Percentiles rank a stretch among this genome's conserved stretches.
These are phyloP conservation scores for Chrysanthemum lavandulifolium DNA, from an alignment of 129 eudicot genomes.

Conservation along the genomic window DNA sequence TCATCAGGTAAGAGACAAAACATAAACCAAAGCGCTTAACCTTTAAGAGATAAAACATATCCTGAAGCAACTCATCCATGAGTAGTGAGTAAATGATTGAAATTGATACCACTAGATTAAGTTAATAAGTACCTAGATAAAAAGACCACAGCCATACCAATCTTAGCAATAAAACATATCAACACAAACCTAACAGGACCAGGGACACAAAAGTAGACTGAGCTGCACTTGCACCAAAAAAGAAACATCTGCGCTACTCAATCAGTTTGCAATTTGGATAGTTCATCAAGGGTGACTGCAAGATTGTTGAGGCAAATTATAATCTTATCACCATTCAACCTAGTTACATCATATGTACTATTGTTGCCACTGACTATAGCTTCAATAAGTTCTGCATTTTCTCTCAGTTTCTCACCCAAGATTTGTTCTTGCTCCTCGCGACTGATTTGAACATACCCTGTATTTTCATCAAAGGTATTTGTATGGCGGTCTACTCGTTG, in stretches of 20 bases:
- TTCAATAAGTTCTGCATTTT: conserved; percentile 52
- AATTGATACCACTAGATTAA: neutral
- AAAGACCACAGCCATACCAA: neutral
- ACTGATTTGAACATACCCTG: conserved; percentile 18
- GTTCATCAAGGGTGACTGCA: conserved; percentile 45
- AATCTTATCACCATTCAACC: conserved; percentile 59
- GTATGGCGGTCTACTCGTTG: conserved; percentile 11
- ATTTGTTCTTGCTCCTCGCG: conserved; percentile 37
- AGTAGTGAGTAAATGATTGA: neutral
- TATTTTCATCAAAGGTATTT: conserved; percentile 6
- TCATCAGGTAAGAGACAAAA: neutral
- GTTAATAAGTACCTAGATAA: neutral
- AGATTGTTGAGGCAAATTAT: conserved; percentile 49
- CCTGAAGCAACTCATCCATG: neutral
- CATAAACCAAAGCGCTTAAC: neutral
- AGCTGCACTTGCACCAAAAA: neutral
- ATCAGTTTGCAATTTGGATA: conserved; percentile 35
- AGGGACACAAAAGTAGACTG: neutral
- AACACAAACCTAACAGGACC: conserved; percentile 4
- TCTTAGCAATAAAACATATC: neutral
- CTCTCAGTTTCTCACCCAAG: conserved; percentile 46
- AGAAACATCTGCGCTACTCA: neutral
- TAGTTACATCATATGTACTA: conserved; percentile 22
- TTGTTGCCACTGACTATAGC: conserved; percentile 39
- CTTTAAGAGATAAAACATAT: neutral